phyloP scores from a whole-genome alignment of 2,329 filamentous ascomycete genomes.

The Aspergillus sp. region DNA sequence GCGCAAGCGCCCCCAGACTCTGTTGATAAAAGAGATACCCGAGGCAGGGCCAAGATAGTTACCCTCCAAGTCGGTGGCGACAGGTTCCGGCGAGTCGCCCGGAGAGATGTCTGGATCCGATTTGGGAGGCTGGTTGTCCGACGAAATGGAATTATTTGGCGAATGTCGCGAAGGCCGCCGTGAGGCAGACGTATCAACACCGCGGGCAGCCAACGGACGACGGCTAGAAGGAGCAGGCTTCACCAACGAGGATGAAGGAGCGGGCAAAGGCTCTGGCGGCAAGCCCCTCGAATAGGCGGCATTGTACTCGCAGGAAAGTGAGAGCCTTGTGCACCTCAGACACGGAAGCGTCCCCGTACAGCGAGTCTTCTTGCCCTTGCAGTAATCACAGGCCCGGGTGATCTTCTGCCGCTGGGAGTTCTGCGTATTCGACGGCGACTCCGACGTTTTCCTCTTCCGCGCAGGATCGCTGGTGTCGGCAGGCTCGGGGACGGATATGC shows the following conservation, averaged over 20 bases:
- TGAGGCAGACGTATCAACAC: constrained; percentile 2
- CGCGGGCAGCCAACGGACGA: constrained; percentile 1
- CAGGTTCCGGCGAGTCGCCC: constrained; percentile 37
- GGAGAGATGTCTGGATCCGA: constrained; percentile 11
- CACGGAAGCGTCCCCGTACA: constrained; percentile 31
- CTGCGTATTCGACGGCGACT: constrained; percentile 10
- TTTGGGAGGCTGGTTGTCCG: constrained; percentile 2
- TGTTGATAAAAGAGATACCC: constrained; percentile 49
- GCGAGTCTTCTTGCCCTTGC: constrained; percentile 30
- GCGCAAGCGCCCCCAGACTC: constrained; percentile 58
- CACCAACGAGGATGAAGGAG: constrained; percentile 8
- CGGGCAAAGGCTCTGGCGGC: constrained; percentile 24
- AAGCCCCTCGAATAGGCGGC: constrained; percentile 29
- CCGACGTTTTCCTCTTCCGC: constrained; percentile 24
- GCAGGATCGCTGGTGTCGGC: constrained; percentile 1
- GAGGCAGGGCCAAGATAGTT: constrained; percentile 49
- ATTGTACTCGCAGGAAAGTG: constrained; percentile 26
- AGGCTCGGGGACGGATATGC: not conserved
- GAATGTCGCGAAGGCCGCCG: constrained; percentile 5
- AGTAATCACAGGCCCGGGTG: constrained; percentile 30
- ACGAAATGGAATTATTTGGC: constrained; percentile 1
- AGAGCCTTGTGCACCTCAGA: constrained; percentile 23
- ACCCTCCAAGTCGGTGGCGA: constrained; percentile 43
- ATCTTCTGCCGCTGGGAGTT: constrained; percentile 25
- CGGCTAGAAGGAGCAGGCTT: constrained; percentile 5